phyloP scores from a whole-genome alignment of 306 rosid genomes.

The Vicia sativa region DNA sequence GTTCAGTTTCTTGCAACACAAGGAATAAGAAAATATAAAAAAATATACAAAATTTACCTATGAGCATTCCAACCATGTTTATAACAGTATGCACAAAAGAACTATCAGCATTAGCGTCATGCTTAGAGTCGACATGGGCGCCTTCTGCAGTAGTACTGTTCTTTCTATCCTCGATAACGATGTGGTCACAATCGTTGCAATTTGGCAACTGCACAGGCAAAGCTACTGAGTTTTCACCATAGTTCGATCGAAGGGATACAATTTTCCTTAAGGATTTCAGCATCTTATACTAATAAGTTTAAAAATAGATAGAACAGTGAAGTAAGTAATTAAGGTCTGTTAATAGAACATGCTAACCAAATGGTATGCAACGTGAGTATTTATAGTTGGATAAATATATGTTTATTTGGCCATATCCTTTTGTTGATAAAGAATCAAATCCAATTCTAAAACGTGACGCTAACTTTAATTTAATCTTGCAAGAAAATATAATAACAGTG shows the following conservation, averaged over 20 bases:
- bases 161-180: slow-evolving; percentile 8
- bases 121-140: background rate
- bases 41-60: slow-evolving; percentile 46
- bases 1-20: slow-evolving; percentile 4
- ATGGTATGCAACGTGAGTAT: slow-evolving; percentile 20
- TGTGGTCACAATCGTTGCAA: slow-evolving; percentile 44
- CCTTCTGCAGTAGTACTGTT: slow-evolving; percentile 17
- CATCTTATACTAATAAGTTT: too few species aligned
- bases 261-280: slow-evolving; percentile 35
- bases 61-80: slow-evolving; percentile 86
- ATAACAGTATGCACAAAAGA: slow-evolving; percentile 64
- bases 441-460: background rate
- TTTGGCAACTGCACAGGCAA: slow-evolving; percentile 6
- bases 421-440: slow-evolving; percentile 14
- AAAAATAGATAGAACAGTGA: too few species aligned
- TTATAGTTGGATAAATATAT: slow-evolving; percentile 31
- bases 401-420: slow-evolving; percentile 5
- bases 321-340: background rate
- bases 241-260: slow-evolving; percentile 12
- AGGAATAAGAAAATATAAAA: background rate
- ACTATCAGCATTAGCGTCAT: slow-evolving; percentile 25
- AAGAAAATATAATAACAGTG: background rate
- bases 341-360: slow-evolving; percentile 17
- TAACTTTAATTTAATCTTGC: slow-evolving; percentile 5
- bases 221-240: background rate